A percentile compares a stretch with the other conserved stretches of the same genome.
Conservation (phyloP, 495 filamentous ascomycete species). For the Penicillium longicatenatum region DNA sequence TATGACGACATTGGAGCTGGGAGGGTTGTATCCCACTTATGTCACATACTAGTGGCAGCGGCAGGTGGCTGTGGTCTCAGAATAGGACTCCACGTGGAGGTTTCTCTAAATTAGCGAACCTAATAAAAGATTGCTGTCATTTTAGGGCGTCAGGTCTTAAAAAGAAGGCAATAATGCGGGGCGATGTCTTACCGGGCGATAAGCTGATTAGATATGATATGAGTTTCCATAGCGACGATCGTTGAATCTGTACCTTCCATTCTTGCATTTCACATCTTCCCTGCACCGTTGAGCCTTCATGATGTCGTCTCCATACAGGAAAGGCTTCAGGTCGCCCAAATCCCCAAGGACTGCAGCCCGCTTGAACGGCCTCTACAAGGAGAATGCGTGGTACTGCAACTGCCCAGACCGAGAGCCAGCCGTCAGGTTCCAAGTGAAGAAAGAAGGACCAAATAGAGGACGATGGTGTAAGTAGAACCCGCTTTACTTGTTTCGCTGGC, state of each 20-base stretch:
- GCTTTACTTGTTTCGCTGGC: not conserved
- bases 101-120: not conserved
- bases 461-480: slow-evolving; percentile 46
- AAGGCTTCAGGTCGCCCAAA: not conserved
- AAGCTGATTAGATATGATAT: slow-evolving; percentile 7
- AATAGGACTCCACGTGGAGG: not conserved
- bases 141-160: not conserved
- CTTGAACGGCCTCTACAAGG: slow-evolving; percentile 56
- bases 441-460: slow-evolving; percentile 66
- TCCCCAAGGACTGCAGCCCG: slow-evolving; percentile 37
- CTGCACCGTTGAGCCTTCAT: not conserved
- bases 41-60: not conserved
- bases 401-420: slow-evolving; percentile 66
- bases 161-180: not conserved
- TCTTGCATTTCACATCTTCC: not conserved
- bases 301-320: slow-evolving; percentile 19
- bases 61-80: not conserved
- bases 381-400: slow-evolving; percentile 64
- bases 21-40: not conserved
- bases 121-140: not conserved
- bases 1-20: slow-evolving; percentile 6
- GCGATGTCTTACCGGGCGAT: not conserved
- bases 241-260: not conserved
- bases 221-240: slow-evolving; percentile 30
- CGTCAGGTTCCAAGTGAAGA: slow-evolving; percentile 61